A percentile compares a stretch with the other conserved stretches of the same genome.
These are phyloP conservation scores for Phytophthora parvispora DNA, from an alignment of 352 stramenopile species.

Conservation along the genomic window DNA sequence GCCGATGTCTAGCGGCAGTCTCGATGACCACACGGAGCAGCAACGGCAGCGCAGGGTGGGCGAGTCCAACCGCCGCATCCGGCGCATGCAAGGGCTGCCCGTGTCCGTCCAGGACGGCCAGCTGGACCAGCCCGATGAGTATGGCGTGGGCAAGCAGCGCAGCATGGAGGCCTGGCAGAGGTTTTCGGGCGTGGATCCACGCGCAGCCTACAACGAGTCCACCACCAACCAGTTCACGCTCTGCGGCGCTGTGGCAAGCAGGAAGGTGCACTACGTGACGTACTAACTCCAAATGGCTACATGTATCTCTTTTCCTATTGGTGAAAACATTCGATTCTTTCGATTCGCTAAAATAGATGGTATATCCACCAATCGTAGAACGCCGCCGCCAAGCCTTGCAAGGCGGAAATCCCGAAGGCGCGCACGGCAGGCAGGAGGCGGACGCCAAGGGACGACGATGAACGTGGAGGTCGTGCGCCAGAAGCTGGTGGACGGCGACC, in stretches of 20 bases:
- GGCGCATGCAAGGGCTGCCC: constrained; percentile 60
- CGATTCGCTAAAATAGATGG: constrained; percentile 16
- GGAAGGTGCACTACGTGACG: constrained; percentile 67
- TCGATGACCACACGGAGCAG: constrained; percentile 26
- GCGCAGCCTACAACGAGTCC: constrained; percentile 76
- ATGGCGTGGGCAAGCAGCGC: constrained; percentile 57
- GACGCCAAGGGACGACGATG: constrained; percentile 58
- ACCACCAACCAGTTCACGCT: constrained; percentile 89
- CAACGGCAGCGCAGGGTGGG: constrained; percentile 29
- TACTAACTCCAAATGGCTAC: constrained; percentile 39
- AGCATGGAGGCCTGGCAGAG: constrained; percentile 63
- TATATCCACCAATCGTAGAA: constrained; percentile 26
- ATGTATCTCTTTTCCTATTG: no score
- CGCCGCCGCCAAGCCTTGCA: not conserved
- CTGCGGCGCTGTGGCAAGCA: constrained; percentile 47
- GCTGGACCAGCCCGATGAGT: constrained; percentile 50
- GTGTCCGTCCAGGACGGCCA: constrained; percentile 48
- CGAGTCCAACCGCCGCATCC: constrained; percentile 70
- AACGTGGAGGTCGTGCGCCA: constrained; percentile 91
- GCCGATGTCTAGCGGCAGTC: constrained; percentile 15
- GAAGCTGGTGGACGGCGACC: constrained; percentile 85
- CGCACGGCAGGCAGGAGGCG: constrained; percentile 28
- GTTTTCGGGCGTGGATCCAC: constrained; percentile 77
- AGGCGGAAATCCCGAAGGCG: constrained; percentile 19
- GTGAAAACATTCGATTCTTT: not conserved